Evolutionary conservation across 495 filamentous ascomycete species (phyloP), one percentile per base, ranked within the genome.

Genomic region (Neurospora sp.): DNA sequence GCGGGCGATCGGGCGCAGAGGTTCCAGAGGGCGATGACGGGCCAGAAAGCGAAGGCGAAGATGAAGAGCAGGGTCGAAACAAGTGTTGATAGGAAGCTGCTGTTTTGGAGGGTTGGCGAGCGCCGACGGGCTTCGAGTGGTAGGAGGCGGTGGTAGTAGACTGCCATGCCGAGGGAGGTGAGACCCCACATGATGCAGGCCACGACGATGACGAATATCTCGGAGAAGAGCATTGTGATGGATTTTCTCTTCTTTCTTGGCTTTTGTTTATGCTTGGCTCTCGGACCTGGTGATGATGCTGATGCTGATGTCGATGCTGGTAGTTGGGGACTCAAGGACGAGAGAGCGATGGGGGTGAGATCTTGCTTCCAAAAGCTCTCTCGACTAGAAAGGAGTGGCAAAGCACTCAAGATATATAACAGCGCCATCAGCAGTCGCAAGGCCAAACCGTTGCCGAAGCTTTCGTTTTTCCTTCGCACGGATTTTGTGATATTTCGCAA

Each of bases 111-210:
- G 5, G 42, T 35, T 1, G 73, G 73, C 73, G 70, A 74, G 37
- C 70, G 70, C 39, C 73, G 73, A 23, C 48, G 70, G 14, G 54
- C 59, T 38, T 72, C 73, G 10, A 69, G 70, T 37, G 70, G 70
- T 37, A 72, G 54, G 31, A 74, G 73, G 41, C 40, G 41, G 20
- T 54, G 71, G 73, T 72, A 72, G 70, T 74, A 74, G 46, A 69
- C 40, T 11, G 70, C 73, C 38, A 72, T 59, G 73, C 73, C 71
- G 35, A 74, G n/a, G 14, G 73, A 74, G n/a, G 46, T 44, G 48
- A 74, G 23, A 12, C 38, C 27, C 73, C 73, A 74, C 27, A 44
- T 39, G 23, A 73, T 71, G 37, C 41, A 41, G 31, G 70, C 40
- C 69, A 62, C 72, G n/a, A 38, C 54, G n/a, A 66, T 69, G 46